Base-by-base conservation (phyloP, 306 rosid genomes). In the Quercus bicolor region DNA sequence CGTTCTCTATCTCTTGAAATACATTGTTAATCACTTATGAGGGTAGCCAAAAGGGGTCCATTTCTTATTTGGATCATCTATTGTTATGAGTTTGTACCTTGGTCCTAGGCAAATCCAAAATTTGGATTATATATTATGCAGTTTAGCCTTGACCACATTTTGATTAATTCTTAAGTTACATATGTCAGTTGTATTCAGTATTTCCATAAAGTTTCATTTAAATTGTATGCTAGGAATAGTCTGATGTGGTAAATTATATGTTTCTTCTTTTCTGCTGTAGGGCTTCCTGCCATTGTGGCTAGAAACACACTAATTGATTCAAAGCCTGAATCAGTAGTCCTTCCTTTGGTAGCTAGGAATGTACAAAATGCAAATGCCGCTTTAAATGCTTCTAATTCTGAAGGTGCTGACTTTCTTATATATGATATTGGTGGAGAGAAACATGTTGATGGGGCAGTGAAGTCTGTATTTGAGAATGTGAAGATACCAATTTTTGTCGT, bases 391-490 rank as follows among this genome's bases (percentile, higher is more conserved):
- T 90, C 98, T 34, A 86, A 75, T 60, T 89, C 98, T 0, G 98
- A 95, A 86, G 98, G 98, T 73, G 98, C 98, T 72, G 98, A 95
- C 85, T 95, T 90, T 84, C 93, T 95, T 82, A 86, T 92, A 72
- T 92, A 90, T 69, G 85, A 75, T 23, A 78, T 81, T 78, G 80
- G 64, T 16, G 82, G 85, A 69, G 78, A 80, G 84, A 76, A 87
- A 57, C 66, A 15, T 72, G 70, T 73, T 59, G 68, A 71, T 54
- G 53, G 33, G 75, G 89, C 84, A 31, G 73, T 84, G 71, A 78
- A 76, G 56, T 79, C 90, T 54, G 77, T 95, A 26, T 70, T 75
- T 78, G 75, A 86, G 84, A 86, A 81, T 10, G 98, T 91, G 72
- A 95, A 93, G 93, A 93, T 93, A 77, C 99, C 99, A 14, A 74